A percentile compares a stretch with the other conserved stretches of the same genome.
phyloP scores from a whole-genome alignment of 2,329 filamentous ascomycete species.

The Magnaporthiopsis rhizophila region DNA sequence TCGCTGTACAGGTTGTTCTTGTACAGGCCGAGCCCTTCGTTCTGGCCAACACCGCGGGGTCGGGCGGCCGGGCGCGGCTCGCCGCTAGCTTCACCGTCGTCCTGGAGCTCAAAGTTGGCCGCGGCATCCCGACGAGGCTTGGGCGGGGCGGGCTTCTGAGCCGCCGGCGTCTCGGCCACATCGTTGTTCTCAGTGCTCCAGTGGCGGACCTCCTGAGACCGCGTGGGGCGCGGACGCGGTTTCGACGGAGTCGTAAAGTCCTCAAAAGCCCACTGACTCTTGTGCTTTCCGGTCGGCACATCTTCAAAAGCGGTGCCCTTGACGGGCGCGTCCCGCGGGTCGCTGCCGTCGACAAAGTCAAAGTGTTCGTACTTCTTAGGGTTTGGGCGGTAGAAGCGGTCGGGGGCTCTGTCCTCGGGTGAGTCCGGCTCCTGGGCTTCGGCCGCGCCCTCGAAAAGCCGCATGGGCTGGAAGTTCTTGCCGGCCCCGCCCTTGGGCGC shows the following conservation, averaged over 20 bases:
- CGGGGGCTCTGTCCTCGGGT: conserved; percentile 31
- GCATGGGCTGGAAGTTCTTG: conserved; percentile 55
- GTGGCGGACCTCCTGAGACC: conserved; percentile 65
- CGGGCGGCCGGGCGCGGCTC: conserved; percentile 36
- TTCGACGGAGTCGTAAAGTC: conserved; percentile 83
- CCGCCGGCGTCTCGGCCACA: conserved; percentile 46
- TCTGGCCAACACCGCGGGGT: conserved; percentile 50
- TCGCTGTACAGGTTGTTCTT: conserved; percentile 61
- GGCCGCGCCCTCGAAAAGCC: conserved; percentile 45
- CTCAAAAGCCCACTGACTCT: conserved; percentile 77
- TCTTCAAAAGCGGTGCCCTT: conserved; percentile 32
- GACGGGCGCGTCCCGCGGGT: conserved; percentile 38
- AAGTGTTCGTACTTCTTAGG: conserved; percentile 81
- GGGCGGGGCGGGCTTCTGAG: conserved; percentile 46
- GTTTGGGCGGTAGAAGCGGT: conserved; percentile 53
- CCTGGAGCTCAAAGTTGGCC: conserved; percentile 74
- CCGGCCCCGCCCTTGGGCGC: conserved; percentile 46
- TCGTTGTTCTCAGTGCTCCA: conserved; percentile 68
- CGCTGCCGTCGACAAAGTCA: conserved; percentile 63
- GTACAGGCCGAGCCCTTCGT: conserved; percentile 55
- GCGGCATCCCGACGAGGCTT: conserved; percentile 73
- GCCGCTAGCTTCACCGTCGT: conserved; percentile 49
- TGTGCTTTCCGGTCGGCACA: conserved; percentile 52
- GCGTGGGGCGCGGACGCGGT: conserved; percentile 50
- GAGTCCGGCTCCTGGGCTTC: conserved; percentile 30